Evolutionary conservation across 495 filamentous ascomycete genomes (phyloP).

Genomic region (Aspergillus cristatus): DNA sequence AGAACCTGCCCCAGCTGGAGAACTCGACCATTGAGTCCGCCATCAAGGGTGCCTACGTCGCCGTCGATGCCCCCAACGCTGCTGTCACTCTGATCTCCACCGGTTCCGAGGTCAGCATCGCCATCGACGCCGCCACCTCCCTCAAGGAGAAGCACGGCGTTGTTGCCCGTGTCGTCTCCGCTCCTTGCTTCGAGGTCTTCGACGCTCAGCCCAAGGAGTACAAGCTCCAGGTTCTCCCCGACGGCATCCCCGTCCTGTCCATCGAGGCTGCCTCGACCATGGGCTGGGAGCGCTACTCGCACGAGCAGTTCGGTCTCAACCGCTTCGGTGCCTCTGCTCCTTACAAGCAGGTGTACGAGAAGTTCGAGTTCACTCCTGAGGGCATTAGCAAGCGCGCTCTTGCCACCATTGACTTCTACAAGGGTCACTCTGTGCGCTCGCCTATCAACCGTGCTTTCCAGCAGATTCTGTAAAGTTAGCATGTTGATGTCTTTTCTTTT

Average conservation of each 20-base stretch:
- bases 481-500: constrained; percentile 6
- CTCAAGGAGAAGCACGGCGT: constrained; percentile 84
- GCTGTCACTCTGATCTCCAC: constrained; percentile 87
- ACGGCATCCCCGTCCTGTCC: constrained; percentile 86
- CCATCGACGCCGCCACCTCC: constrained; percentile 81
- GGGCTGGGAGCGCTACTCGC: constrained; percentile 96
- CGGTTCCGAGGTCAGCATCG: constrained; percentile 91
- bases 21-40: constrained; percentile 77
- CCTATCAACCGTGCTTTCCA: constrained; percentile 79
- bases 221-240: constrained; percentile 79
- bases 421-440: constrained; percentile 80
- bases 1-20: constrained; percentile 98
- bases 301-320: constrained; percentile 99
- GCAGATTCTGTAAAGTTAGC: constrained; percentile 34
- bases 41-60: constrained; percentile 91
- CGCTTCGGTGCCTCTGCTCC: constrained; percentile 93
- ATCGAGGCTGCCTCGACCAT: constrained; percentile 90
- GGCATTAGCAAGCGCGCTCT: constrained; percentile 90
- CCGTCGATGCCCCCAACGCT: constrained; percentile 74
- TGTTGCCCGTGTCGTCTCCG: constrained; percentile 84
- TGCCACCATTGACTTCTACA: constrained; percentile 92
- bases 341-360: constrained; percentile 98
- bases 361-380: constrained; percentile 98
- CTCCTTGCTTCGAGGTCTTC: constrained; percentile 97
- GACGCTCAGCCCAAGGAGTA: constrained; percentile 92